Evolutionary conservation across 148 eudicot genomes (phyloP).

Genomic region (Cornus controversa): DNA sequence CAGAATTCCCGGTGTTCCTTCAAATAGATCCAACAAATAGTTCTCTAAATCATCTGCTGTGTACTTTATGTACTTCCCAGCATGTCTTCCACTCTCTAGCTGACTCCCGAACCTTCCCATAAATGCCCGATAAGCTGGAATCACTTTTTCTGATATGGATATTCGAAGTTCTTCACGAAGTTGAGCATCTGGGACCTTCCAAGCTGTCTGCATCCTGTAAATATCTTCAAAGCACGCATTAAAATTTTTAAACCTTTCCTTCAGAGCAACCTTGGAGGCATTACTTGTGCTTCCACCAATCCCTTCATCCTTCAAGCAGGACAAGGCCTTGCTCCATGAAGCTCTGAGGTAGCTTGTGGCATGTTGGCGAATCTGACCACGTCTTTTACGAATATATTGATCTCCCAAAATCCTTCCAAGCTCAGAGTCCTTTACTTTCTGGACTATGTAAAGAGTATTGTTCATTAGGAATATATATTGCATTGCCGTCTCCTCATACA

Average conservation of each 20-base stretch:
- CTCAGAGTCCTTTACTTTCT: conserved; percentile 88
- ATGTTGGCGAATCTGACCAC: conserved; percentile 68
- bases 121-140: conserved; percentile 66
- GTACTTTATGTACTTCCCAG: conserved; percentile 91
- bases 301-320: conserved; percentile 89
- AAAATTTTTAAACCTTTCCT: conserved; percentile 88
- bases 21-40: conserved; percentile 77
- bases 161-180: conserved; percentile 87
- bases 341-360: conserved; percentile 80
- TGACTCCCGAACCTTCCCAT: conserved; percentile 82
- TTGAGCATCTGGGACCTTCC: conserved; percentile 94
- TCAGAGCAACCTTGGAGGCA: conserved; percentile 66
- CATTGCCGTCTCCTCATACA: conserved; percentile 72
- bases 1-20: conserved; percentile 66
- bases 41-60: conserved; percentile 86
- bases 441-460: conserved; percentile 77
- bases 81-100: conserved; percentile 71
- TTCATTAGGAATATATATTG: conserved; percentile 83
- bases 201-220: conserved; percentile 74
- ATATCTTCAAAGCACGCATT: conserved; percentile 88
- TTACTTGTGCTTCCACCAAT: conserved; percentile 66
- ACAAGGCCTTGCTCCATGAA: conserved; percentile 73
- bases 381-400: conserved; percentile 74
- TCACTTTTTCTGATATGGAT: conserved; percentile 81
- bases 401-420: conserved; percentile 81